Evolutionary conservation across 176 grass and related monocot genomes (phyloP).

Genomic region (Chloris gayana): DNA sequence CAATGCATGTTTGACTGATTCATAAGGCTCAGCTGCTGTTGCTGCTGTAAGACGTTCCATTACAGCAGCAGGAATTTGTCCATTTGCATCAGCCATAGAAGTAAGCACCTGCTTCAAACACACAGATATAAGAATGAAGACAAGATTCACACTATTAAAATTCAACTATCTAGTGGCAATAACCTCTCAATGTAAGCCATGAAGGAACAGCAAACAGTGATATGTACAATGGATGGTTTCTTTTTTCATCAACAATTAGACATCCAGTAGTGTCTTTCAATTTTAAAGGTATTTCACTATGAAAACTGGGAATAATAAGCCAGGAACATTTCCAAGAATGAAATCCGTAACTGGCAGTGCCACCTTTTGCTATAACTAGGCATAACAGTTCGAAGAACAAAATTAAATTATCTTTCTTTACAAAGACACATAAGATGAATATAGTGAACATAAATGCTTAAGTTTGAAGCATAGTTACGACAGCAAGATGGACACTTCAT

Average conservation of each 20-base stretch:
- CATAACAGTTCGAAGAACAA: conserved; percentile 29
- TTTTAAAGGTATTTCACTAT: conserved; percentile 16
- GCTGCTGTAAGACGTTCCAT: conserved; percentile 98
- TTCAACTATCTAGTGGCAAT: conserved; percentile 26
- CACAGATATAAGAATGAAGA: conserved; percentile 38
- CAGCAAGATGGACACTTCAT: conserved; percentile 5
- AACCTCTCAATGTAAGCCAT: conserved; percentile 11
- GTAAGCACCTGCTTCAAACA: conserved; percentile 82
- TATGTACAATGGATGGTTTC: background rate
- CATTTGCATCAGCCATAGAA: conserved; percentile 95
- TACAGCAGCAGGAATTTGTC: conserved; percentile 89
- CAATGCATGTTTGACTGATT: conserved; percentile 94
- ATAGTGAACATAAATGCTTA: background rate
- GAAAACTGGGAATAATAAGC: conserved; percentile 12
- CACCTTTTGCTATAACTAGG: conserved; percentile 19
- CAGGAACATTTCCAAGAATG: conserved; percentile 22
- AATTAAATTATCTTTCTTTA: conserved; percentile 1
- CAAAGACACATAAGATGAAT: conserved; percentile 14
- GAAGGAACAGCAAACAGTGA: conserved; percentile 19
- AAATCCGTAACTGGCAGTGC: conserved; percentile 17
- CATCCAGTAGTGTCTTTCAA: conserved; percentile 14
- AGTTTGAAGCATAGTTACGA: conserved; percentile 8
- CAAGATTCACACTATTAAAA: conserved; percentile 36
- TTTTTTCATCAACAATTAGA: conserved; percentile 13
- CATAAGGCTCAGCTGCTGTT: conserved; percentile 95